A percentile compares a stretch with the other conserved stretches of the same genome.
These are phyloP conservation scores for Aspergillus unguis DNA, from an alignment of 2,329 filamentous ascomycete species.

Conservation along the genomic window DNA sequence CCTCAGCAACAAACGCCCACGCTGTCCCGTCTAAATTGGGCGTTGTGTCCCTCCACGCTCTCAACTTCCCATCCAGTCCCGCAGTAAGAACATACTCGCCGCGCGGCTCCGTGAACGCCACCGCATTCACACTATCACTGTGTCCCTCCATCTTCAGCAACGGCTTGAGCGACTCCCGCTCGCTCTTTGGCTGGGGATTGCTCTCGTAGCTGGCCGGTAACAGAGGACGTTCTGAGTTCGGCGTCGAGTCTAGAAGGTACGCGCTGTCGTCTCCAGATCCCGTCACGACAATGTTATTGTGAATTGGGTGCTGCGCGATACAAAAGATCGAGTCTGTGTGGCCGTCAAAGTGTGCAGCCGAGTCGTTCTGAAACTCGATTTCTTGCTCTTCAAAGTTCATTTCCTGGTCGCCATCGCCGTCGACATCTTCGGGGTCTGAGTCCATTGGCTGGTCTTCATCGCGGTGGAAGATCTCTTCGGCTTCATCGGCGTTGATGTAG, in stretches of 20 bases:
- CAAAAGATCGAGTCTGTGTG: conserved; percentile 92
- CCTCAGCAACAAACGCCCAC: conserved; percentile 69
- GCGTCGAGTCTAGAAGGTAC: conserved; percentile 77
- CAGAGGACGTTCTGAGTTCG: conserved; percentile 57
- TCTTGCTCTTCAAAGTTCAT: conserved; percentile 57
- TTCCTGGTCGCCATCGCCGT: conserved; percentile 53
- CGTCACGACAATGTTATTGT: conserved; percentile 75
- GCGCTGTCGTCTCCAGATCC: conserved; percentile 83
- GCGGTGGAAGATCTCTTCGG: conserved; percentile 69
- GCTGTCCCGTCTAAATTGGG: conserved; percentile 48
- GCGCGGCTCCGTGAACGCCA: conserved; percentile 76
- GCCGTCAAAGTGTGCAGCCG: conserved; percentile 82
- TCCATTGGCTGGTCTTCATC: conserved; percentile 75
- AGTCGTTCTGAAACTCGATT: conserved; percentile 85
- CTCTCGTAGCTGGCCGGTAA: conserved; percentile 73
- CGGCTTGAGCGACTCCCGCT: conserved; percentile 60
- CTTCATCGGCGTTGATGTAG: conserved; percentile 74
- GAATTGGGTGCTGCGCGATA: conserved; percentile 85
- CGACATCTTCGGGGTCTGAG: conserved; percentile 59
- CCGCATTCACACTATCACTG: conserved; percentile 82
- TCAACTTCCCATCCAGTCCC: conserved; percentile 79
- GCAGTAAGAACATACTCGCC: conserved; percentile 85
- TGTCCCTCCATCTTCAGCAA: conserved; percentile 82
- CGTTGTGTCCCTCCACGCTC: conserved; percentile 60
- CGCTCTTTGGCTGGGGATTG: conserved; percentile 58